Evolutionary conservation across 306 rosid species (phyloP), one percentile per base, ranked within the genome.

Genomic region (Pyrus pyrifolia): DNA sequence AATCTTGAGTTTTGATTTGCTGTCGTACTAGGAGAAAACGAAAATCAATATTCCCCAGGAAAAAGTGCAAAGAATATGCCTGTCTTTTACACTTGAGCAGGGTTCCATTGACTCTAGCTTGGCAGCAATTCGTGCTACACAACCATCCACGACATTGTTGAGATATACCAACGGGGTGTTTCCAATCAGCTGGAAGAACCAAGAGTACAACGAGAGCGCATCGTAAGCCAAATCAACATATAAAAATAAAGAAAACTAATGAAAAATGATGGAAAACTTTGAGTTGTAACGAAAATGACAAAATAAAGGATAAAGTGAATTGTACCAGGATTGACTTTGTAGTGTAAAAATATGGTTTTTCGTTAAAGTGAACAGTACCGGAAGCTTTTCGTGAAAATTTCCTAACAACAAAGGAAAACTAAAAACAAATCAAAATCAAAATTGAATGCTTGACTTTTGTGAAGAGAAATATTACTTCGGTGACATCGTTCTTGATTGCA

Each of bases 21-120:
- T 67, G 60, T 62, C 7, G 33, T 71, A 0, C 22, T 33, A 62
- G 61, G 42, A 52, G 40, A 52, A 44, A 76, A 71, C 9, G 38
- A 51, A 49, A 67, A 21, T 2, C 5, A 7, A 51, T 4, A 79
- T 19, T 46, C n/a, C 42, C 15, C 13, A 22, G 18, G 80, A 45
- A 72, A 75, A 35, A 68, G 14, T 23, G 73, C 21, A 42, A 38
- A 31, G 42, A 35, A 0, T 55, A 70, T 79, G 57, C 93, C 98
- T 87, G 80, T 93, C 95, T 81, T 91, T 93, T 17, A 89, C 88
- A 73, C 96, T 91, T 4, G 96, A 79, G 66, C 95, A 86, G 19
- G 96, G 91, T 75, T 91, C 86, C 96, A 91, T 85, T 51, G 76
- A 78, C 83, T 93, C 96, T 23, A 93, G 86, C 78, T 93, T 91